These are phyloP conservation scores for Phytophthora meadii DNA, from an alignment of 352 stramenopile species.

Conservation along the genomic window DNA sequence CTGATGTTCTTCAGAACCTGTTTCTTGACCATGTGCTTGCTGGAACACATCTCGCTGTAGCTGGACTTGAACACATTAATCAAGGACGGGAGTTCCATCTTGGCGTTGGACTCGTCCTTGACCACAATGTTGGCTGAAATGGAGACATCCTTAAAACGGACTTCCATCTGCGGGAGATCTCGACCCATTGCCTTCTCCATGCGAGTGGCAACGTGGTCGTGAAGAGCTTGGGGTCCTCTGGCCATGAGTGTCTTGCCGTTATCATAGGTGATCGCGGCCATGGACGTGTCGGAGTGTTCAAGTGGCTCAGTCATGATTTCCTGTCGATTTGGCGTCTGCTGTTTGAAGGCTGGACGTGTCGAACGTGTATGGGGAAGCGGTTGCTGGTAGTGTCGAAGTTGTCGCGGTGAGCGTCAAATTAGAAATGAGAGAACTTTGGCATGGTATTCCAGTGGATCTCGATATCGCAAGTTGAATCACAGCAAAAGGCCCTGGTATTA, in stretches of 20 bases:
- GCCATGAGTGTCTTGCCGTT: constrained; percentile 44
- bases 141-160: constrained; percentile 42
- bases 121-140: constrained; percentile 37
- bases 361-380: not conserved
- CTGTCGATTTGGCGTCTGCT: not conserved
- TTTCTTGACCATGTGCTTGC: constrained; percentile 41
- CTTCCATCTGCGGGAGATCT: constrained; percentile 47
- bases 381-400: not conserved
- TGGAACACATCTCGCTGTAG: constrained; percentile 27
- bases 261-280: constrained; percentile 31
- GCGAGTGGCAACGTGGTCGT: constrained; percentile 31
- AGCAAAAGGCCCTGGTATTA: too few relatives aligned
- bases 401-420: not conserved
- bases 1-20: constrained; percentile 45
- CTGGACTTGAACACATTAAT: constrained; percentile 29
- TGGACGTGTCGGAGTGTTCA: not conserved
- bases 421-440: not conserved
- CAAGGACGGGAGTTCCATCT: constrained; percentile 26
- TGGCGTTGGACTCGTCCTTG: constrained; percentile 23
- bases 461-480: not conserved
- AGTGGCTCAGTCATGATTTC: not conserved
- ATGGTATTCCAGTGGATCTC: not conserved
- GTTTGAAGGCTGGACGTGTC: too few relatives aligned
- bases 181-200: constrained; percentile 35
- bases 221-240: constrained; percentile 32